Percentiles rank a stretch among this genome's conserved stretches.
Evolutionary conservation across 2,329 filamentous ascomycete species (phyloP).

Genomic region (Aspergillus aculeatinus): DNA sequence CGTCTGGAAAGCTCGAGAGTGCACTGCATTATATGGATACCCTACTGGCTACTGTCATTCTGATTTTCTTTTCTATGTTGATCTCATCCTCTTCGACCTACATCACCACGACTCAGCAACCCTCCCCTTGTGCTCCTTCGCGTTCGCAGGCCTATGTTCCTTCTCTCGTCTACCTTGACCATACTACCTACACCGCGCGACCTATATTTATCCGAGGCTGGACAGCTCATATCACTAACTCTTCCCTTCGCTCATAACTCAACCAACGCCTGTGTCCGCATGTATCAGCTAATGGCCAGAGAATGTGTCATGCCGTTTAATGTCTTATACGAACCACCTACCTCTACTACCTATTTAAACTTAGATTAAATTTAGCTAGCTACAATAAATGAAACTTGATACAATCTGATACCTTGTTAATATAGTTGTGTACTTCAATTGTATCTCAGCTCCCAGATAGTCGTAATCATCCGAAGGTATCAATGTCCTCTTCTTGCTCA

Average conservation of each 20-base stretch:
- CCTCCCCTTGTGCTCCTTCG: background rate
- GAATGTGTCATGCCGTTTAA: slow-evolving; percentile 17
- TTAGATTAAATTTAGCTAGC: background rate
- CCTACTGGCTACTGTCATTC: slow-evolving; percentile 7
- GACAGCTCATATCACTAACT: background rate
- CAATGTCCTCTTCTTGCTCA: slow-evolving; percentile 1
- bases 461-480: background rate
- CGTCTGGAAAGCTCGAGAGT: background rate
- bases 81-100: background rate
- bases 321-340: slow-evolving; percentile 16
- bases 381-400: background rate
- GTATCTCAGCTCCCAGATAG: background rate
- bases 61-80: slow-evolving; percentile 1
- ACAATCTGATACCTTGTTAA: background rate
- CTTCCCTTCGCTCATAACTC: background rate
- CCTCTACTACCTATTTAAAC: slow-evolving; percentile 6
- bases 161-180: background rate
- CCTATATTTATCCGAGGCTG: background rate
- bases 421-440: background rate
- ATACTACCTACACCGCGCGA: background rate
- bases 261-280: slow-evolving; percentile 5
- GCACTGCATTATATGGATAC: slow-evolving; percentile 6
- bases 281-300: slow-evolving; percentile 17
- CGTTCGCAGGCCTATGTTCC: background rate
- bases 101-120: too few species aligned